Conservation (phyloP, 352 stramenopile genomes). For the Phytopythium ostracodes region DNA sequence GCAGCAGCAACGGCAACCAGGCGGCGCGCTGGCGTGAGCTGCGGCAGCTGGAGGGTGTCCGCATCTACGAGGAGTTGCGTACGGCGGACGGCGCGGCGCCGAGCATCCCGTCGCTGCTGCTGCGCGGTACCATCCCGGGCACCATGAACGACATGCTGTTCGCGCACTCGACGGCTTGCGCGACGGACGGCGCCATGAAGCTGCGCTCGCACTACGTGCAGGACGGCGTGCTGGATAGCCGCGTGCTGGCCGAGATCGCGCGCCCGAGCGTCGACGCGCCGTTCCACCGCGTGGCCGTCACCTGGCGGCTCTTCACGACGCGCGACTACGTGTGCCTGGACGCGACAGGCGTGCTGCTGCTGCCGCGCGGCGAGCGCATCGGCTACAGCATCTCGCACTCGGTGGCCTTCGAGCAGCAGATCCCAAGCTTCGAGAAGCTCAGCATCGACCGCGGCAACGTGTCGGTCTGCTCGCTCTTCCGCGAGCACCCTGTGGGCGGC, state of each 20-base stretch:
- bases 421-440: slow-evolving; percentile 31
- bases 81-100: slow-evolving; percentile 1
- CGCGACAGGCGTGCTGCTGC: slow-evolving; percentile 25
- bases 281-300: slow-evolving; percentile 41
- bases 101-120: slow-evolving; percentile 18
- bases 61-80: slow-evolving; percentile 22
- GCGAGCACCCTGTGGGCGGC: slow-evolving; percentile 21
- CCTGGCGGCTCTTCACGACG: slow-evolving; percentile 32
- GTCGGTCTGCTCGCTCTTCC: slow-evolving; percentile 41
- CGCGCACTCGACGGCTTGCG: slow-evolving; percentile 20
- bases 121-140: slow-evolving; percentile 19
- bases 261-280: slow-evolving; percentile 21
- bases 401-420: slow-evolving; percentile 29
- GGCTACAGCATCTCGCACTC: slow-evolving; percentile 44
- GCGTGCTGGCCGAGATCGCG: slow-evolving; percentile 15
- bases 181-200: slow-evolving; percentile 22
- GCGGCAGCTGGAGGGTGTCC: slow-evolving; percentile 18
- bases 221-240: slow-evolving; percentile 24
- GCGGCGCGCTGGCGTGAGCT: slow-evolving; percentile 28
- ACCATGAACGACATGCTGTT: slow-evolving; percentile 44
- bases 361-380: slow-evolving; percentile 33
- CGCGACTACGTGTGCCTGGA: slow-evolving; percentile 40
- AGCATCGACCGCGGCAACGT: slow-evolving; percentile 39
- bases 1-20: background rate
- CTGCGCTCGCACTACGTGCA: slow-evolving; percentile 30